Evolutionary conservation across 768 basidiomycete genomes (phyloP), one percentile per base, ranked within the genome.

Genomic region (Hemileccinum rubropunctum): DNA sequence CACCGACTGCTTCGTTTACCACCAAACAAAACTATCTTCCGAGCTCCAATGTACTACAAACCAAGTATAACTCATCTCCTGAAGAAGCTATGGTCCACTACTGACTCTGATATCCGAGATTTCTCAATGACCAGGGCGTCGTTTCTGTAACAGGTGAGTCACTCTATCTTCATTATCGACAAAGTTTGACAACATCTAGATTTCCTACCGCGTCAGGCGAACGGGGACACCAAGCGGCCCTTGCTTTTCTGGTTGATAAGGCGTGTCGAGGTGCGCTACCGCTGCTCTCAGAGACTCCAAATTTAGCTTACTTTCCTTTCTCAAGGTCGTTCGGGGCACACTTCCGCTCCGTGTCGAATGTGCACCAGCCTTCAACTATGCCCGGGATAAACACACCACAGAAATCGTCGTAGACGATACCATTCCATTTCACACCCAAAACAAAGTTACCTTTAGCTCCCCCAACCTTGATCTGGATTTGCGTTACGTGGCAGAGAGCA

Each of bases 311-410:
- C 13, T 23, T 33, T n/a, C 37, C 10, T 44, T 39, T 11, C 23
- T 0, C 38, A 27, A 88, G 74, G 87, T 91, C 51, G 82, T 98
- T 56, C 87, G 95, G 15, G 95, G 95, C 1, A 77, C 64, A 7
- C 73, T 97, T 28, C 84, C 90, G 0, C 74, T 95, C 46, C 76
- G 81, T 50, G 78, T 98, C 68, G 91, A 98, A 71, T 94, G 91
- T 59, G 92, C 91, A 0, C 95, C 95, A 0, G 95, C 94, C 0
- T 99, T 99, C 81, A 86, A 97, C 68, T 99, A 99, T 60, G 94
- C 92, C 1, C 78, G 88, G 12, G 78, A 83, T 42, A 42, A 74
- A 3, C 95, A 98, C 67, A 79, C 75, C 8, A 87, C 88, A 1
- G 65, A 75, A 26, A 73, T 83, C 56, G 56, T 82, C 47, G 61